phyloP scores from a whole-genome alignment of 2,329 filamentous ascomycete species.

The Cyphellophora attinorum region DNA sequence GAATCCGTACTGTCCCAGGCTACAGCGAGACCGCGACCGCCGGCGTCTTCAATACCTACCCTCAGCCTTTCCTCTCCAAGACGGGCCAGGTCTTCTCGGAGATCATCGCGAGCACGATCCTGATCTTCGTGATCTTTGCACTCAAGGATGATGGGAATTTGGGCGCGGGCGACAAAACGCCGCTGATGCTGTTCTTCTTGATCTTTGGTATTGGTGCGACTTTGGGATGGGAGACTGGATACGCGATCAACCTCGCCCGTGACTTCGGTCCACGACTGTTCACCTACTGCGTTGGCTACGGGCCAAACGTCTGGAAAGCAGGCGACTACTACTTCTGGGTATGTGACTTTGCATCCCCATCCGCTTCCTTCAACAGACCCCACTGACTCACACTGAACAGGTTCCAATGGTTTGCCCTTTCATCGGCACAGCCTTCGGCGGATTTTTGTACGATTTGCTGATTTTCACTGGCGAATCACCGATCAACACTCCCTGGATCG shows the following conservation, averaged over 20 bases:
- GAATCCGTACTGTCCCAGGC: slow-evolving; percentile 48
- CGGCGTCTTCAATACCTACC: slow-evolving; percentile 59
- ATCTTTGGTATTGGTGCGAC: slow-evolving; percentile 60
- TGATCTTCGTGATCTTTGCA: slow-evolving; percentile 59
- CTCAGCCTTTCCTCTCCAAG: slow-evolving; percentile 51
- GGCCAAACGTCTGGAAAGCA: slow-evolving; percentile 44
- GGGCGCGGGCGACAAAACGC: slow-evolving; percentile 44
- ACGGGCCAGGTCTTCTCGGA: slow-evolving; percentile 57
- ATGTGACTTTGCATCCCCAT: slow-evolving; percentile 8
- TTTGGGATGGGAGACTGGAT: slow-evolving; percentile 61
- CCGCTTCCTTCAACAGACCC: slow-evolving; percentile 3
- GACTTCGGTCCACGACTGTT: slow-evolving; percentile 57
- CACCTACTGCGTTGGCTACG: slow-evolving; percentile 54
- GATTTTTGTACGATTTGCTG: slow-evolving; percentile 51
- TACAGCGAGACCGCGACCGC: slow-evolving; percentile 48
- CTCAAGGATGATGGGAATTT: slow-evolving; percentile 44
- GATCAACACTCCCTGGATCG: slow-evolving; percentile 53
- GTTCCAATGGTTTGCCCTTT: slow-evolving; percentile 60
- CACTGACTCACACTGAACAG: slow-evolving; percentile 22
- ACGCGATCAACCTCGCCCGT: slow-evolving; percentile 58
- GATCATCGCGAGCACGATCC: slow-evolving; percentile 50
- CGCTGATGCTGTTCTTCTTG: slow-evolving; percentile 54
- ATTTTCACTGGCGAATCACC: slow-evolving; percentile 56
- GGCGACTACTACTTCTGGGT: slow-evolving; percentile 60
- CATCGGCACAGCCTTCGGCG: slow-evolving; percentile 48